Conservation (phyloP, 2,329 filamentous ascomycete species). For the Verticillium isaacii region DNA sequence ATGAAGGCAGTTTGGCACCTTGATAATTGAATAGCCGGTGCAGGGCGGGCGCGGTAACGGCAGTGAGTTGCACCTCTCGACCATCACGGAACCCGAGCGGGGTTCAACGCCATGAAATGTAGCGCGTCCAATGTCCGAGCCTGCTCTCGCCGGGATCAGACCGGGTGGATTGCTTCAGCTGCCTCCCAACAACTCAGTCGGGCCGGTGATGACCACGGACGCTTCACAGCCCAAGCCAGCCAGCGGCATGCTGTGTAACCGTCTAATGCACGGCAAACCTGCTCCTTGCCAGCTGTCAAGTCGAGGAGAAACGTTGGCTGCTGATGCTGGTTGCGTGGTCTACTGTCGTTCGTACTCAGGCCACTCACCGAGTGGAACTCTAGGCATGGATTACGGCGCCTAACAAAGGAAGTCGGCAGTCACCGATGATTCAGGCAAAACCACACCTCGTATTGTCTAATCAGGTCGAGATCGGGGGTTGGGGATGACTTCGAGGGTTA, state of each 20-base stretch:
- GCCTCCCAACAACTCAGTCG: too few species aligned
- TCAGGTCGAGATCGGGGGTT: not conserved
- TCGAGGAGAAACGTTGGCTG: not conserved
- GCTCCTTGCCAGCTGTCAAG: not conserved
- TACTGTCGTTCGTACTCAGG: not conserved
- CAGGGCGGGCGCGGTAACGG: not conserved
- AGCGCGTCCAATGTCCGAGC: not conserved
- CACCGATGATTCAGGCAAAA: not conserved
- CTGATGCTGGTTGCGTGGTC: not conserved
- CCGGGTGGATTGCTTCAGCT: too few species aligned
- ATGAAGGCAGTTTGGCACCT: not conserved
- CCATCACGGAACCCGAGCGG: not conserved
- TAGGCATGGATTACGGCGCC: not conserved
- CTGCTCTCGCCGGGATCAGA: not conserved
- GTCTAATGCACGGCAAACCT: not conserved
- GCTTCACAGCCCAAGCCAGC: not conserved
- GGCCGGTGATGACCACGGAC: not conserved
- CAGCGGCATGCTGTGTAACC: not conserved
- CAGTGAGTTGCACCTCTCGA: not conserved
- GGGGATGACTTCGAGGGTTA: too few species aligned
- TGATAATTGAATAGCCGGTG: not conserved
- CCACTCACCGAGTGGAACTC: not conserved
- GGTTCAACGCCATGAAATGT: not conserved
- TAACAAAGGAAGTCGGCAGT: not conserved
- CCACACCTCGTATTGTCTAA: not conserved